Evolutionary conservation across 257 asterid genomes (phyloP), one percentile per base, ranked within the genome.

Genomic region (Penstemon davidsonii): DNA sequence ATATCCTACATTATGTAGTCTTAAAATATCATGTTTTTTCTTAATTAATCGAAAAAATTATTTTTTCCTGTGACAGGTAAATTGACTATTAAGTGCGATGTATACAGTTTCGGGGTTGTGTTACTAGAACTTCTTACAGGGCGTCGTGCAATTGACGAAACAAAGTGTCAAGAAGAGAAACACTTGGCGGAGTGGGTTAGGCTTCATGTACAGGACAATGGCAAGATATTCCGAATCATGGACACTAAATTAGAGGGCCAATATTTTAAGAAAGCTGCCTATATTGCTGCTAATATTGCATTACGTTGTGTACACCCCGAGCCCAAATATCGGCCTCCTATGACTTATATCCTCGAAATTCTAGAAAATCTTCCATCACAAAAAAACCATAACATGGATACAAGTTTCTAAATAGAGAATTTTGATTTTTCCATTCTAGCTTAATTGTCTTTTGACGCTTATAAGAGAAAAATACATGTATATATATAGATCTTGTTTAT

Each of bases 161-260:
- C 80, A 0, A 81, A 77, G 75, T 79, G 75, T 6, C 64, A 72
- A 13, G 82, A 79, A 68, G 86, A 84, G 74, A 79, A 69, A 25
- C 51, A 69, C 38, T 37, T 84, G 73, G 81, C 79, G 3, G 44
- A 68, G 6, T 84, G 86, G 89, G 85, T 80, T 9, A 74, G 61
- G 62, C 68, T 70, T 64, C 82, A 81, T 55, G 70, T 84, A 0
- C 73, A 43, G 4, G 86, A 81, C 53, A 74, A 79, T 38, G 78
- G 83, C 4, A 84, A 73, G 62, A 59, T 81, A 18, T 72, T 72
- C 19, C 67, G 89, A 55, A 79, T 84, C 0, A 84, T 84, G 89
- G 89, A 84, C 73, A 69, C 89, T 0, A 79, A 69, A 58, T 81
- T 84, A 74, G 78, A 73, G 44, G 89, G 89, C 0, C 85, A 81